These are phyloP conservation scores for Tricholoma bakamatsutake DNA, from an alignment of 768 basidiomycete species.

Conservation along the genomic window DNA sequence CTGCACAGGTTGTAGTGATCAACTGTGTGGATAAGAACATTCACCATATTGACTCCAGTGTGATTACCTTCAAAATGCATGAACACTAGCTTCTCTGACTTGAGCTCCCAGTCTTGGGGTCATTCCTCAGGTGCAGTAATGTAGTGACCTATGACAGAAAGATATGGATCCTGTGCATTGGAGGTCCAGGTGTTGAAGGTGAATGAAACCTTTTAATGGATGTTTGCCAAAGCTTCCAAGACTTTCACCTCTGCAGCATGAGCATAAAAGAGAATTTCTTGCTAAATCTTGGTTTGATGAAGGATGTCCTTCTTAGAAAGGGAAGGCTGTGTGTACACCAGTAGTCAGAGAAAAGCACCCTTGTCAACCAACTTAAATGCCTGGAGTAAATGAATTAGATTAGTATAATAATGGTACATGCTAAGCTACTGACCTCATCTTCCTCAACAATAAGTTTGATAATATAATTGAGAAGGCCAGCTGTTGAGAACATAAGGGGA, in stretches of 20 bases:
- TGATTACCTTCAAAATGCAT: conserved; percentile 11
- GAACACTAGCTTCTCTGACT: conserved; percentile 8
- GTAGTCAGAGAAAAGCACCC: not conserved
- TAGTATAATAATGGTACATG: not conserved
- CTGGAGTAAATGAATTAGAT: not conserved
- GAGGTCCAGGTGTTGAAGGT: conserved; percentile 20
- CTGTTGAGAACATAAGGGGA: not conserved
- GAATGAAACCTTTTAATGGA: conserved; percentile 1
- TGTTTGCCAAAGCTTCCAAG: not conserved
- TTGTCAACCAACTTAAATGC: not conserved
- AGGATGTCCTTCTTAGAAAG: not conserved
- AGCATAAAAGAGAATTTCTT: not conserved
- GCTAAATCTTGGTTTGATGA: not conserved
- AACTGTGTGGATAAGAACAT: not conserved
- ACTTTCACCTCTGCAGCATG: not conserved
- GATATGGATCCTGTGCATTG: conserved; percentile 11
- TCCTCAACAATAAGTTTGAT: not conserved
- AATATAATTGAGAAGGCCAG: not conserved
- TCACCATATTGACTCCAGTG: conserved; percentile 11
- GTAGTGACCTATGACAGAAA: conserved; percentile 15
- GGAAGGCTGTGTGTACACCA: not conserved
- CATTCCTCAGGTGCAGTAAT: conserved; percentile 6
- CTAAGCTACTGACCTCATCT: not conserved
- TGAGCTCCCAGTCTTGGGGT: conserved; percentile 13
- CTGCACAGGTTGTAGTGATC: conserved; percentile 6